Percentiles rank a stretch among this genome's conserved stretches.
Evolutionary conservation across 1,284 basidiomycete genomes (phyloP).

Genomic region (Tetrapyrgos nigripes): DNA sequence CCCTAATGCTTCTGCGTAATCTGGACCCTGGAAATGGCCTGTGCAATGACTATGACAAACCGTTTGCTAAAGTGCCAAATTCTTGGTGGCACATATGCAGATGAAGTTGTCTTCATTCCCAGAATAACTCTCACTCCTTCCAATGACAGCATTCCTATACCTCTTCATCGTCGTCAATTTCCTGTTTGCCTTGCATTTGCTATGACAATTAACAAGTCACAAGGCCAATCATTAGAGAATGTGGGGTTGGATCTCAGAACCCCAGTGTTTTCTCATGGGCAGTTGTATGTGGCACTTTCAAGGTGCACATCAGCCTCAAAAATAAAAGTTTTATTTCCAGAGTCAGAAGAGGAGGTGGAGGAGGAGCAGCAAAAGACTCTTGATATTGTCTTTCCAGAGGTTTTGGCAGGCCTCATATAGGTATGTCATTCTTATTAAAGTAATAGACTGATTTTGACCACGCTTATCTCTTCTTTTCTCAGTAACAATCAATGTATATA

Average conservation of each 20-base stretch:
- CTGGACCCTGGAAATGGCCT: slow-evolving; percentile 36
- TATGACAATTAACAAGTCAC: slow-evolving; percentile 46
- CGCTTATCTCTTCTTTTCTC: no score
- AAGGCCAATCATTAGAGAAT: slow-evolving; percentile 41
- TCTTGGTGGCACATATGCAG: slow-evolving; percentile 33
- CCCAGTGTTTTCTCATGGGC: slow-evolving; percentile 37
- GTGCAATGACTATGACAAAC: slow-evolving; percentile 39
- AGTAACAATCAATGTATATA: no score
- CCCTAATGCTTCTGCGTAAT: slow-evolving; percentile 44
- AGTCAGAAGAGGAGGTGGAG: slow-evolving; percentile 8
- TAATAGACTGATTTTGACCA: no score
- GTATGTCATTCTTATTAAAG: no score
- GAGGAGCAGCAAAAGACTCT: background rate
- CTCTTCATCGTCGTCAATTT: slow-evolving; percentile 26
- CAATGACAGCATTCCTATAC: slow-evolving; percentile 22
- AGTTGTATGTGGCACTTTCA: slow-evolving; percentile 37
- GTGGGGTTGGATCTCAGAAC: slow-evolving; percentile 34
- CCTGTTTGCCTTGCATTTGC: slow-evolving; percentile 41
- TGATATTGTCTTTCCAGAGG: slow-evolving; percentile 28
- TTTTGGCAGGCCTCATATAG: no score
- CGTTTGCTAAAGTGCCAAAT: slow-evolving; percentile 33
- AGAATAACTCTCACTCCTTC: slow-evolving; percentile 30
- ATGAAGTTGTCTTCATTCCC: slow-evolving; percentile 38
- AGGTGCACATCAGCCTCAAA: slow-evolving; percentile 20
- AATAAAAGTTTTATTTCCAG: slow-evolving; percentile 26